These are phyloP conservation scores for Tulasnella sp. DNA, from an alignment of 768 basidiomycete genomes.

Conservation along the genomic window DNA sequence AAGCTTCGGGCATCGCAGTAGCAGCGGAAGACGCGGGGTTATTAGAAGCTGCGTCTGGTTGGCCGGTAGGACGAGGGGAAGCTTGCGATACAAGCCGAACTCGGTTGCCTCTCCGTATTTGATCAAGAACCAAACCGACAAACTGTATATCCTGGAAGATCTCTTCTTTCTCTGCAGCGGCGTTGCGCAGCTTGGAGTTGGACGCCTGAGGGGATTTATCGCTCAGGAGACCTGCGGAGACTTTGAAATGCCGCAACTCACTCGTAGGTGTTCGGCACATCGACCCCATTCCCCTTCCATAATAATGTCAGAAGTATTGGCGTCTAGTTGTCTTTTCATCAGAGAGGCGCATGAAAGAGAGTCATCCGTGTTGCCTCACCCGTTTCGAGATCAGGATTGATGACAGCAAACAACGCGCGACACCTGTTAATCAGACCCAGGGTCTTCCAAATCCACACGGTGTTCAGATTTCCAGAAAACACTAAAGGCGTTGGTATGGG, in stretches of 20 bases:
- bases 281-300: background rate
- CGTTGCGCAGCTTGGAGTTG: background rate
- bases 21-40: background rate
- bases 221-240: background rate
- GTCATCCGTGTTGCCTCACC: background rate
- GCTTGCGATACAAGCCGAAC: background rate
- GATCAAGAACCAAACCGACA: background rate
- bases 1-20: background rate
- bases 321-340: background rate
- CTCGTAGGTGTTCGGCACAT: background rate
- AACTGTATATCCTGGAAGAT: background rate
- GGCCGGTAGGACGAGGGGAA: background rate
- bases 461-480: background rate
- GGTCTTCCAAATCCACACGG: background rate
- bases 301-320: background rate
- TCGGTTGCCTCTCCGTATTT: background rate
- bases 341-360: background rate
- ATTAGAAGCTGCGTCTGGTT: background rate
- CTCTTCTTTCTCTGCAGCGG: background rate
- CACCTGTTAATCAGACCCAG: background rate
- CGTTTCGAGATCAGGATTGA: background rate
- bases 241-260: background rate
- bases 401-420: background rate
- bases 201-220: background rate
- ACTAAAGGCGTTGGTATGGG: background rate